Conservation (phyloP, 2,329 filamentous ascomycete genomes). For the Penicillium sumatraense region DNA sequence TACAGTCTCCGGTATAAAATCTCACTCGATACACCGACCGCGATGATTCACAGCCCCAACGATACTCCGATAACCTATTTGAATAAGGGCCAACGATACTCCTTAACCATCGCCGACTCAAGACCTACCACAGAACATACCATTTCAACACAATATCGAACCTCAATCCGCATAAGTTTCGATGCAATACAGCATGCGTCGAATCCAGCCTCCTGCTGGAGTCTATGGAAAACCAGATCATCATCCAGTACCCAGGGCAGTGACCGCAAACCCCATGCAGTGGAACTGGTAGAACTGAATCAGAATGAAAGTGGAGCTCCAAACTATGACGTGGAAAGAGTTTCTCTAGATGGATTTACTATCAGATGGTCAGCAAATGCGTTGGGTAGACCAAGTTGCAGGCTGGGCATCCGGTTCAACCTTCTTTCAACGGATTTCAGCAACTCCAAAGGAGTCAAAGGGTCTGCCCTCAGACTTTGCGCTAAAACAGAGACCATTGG, state of each 20-base stretch:
- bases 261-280: slow-evolving; percentile 88
- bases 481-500: slow-evolving; percentile 74
- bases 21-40: slow-evolving; percentile 89
- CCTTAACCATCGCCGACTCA: slow-evolving; percentile 81
- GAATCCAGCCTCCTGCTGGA: slow-evolving; percentile 83
- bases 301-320: slow-evolving; percentile 59
- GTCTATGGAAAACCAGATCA: slow-evolving; percentile 96
- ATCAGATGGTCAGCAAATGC: slow-evolving; percentile 73
- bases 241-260: no score
- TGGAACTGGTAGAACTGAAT: slow-evolving; percentile 63
- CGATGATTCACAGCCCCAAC: slow-evolving; percentile 83
- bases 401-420: slow-evolving; percentile 90
- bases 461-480: slow-evolving; percentile 87
- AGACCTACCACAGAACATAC: slow-evolving; percentile 62
- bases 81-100: slow-evolving; percentile 96
- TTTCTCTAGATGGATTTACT: slow-evolving; percentile 89
- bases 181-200: slow-evolving; percentile 92
- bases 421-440: slow-evolving; percentile 98
- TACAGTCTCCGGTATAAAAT: slow-evolving; percentile 82
- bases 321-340: no score
- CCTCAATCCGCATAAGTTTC: slow-evolving; percentile 92
- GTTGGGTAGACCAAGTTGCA: slow-evolving; percentile 68
- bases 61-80: slow-evolving; percentile 98
- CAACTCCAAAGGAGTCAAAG: slow-evolving; percentile 95
- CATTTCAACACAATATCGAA: slow-evolving; percentile 76